These are phyloP conservation scores for Penicillium sp. DNA, from an alignment of 2,329 filamentous ascomycete species.

Conservation along the genomic window DNA sequence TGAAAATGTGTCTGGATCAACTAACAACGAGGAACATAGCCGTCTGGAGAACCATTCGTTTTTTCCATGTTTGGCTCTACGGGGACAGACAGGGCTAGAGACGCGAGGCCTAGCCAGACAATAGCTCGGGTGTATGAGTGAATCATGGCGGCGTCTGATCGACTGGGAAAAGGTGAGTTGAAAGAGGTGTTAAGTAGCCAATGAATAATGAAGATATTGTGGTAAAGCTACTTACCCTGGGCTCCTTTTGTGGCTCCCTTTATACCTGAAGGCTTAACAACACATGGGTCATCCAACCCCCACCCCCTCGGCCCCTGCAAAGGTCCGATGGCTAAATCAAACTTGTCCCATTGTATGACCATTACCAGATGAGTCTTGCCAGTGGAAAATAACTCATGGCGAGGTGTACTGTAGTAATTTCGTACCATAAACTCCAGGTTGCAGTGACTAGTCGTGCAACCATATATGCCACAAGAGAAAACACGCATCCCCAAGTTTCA, in stretches of 20 bases:
- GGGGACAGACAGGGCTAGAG: conserved; percentile 4
- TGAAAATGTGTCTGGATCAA: neutral
- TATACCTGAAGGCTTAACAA: neutral
- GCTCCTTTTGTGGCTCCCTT: neutral
- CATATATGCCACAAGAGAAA: neutral
- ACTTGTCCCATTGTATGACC: neutral
- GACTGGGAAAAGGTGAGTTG: neutral
- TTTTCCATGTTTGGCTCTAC: neutral
- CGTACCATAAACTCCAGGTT: neutral
- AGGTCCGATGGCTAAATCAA: neutral
- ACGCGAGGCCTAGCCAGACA: conserved; percentile 9
- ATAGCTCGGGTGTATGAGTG: neutral
- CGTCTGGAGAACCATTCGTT: neutral
- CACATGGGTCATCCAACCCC: neutral
- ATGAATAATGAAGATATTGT: neutral
- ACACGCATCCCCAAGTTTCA: neutral
- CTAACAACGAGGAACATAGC: neutral
- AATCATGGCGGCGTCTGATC: neutral
- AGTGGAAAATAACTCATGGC: neutral
- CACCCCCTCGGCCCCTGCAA: neutral
- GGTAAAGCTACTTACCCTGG: neutral
- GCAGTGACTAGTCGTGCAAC: conserved; percentile 10
- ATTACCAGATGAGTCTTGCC: neutral
- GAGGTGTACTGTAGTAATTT: neutral
- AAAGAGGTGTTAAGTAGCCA: neutral